Percentiles rank a stretch among this genome's conserved stretches.
Evolutionary conservation across 768 basidiomycete species (phyloP).

Genomic region (Kondoa subrosea): DNA sequence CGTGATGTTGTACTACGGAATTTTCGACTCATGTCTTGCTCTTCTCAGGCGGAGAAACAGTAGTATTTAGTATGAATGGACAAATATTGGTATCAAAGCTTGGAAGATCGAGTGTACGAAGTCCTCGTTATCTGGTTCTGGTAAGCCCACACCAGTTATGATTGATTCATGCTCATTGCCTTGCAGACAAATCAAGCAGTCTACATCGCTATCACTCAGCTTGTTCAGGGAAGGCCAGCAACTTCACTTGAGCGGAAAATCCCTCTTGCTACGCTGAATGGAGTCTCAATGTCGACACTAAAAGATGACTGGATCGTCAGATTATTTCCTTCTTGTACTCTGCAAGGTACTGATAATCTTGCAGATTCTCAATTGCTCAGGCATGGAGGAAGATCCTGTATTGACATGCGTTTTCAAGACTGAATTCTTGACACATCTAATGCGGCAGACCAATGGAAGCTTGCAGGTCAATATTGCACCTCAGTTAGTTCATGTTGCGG

Average conservation of each 20-base stretch:
- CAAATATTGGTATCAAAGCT: constrained; percentile 73
- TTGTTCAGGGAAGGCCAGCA: constrained; percentile 43
- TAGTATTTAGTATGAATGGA: constrained; percentile 63
- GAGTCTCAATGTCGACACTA: constrained; percentile 68
- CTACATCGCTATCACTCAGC: constrained; percentile 49
- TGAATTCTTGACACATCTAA: constrained; percentile 64
- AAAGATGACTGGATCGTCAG: constrained; percentile 79
- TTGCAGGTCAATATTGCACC: constrained; percentile 58
- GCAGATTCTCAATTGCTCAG: constrained; percentile 46
- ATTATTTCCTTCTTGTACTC: background rate
- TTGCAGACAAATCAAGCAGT: constrained; percentile 66
- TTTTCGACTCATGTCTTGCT: background rate
- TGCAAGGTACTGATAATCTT: constrained; percentile 36
- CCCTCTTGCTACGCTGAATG: constrained; percentile 68
- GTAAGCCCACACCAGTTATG: constrained; percentile 40
- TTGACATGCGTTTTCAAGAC: constrained; percentile 90
- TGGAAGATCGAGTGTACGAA: constrained; percentile 72
- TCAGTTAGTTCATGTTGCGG: constrained; percentile 33
- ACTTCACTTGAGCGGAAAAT: constrained; percentile 70
- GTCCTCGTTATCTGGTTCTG: constrained; percentile 74
- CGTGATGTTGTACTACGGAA: constrained; percentile 27
- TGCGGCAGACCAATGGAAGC: constrained; percentile 61
- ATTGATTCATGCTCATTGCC: background rate
- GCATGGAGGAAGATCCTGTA: constrained; percentile 81
- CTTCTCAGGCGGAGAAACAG: constrained; percentile 47